These are phyloP conservation scores for Stemphylium vesicarium DNA, from an alignment of 2,329 filamentous ascomycete species.

Conservation along the genomic window DNA sequence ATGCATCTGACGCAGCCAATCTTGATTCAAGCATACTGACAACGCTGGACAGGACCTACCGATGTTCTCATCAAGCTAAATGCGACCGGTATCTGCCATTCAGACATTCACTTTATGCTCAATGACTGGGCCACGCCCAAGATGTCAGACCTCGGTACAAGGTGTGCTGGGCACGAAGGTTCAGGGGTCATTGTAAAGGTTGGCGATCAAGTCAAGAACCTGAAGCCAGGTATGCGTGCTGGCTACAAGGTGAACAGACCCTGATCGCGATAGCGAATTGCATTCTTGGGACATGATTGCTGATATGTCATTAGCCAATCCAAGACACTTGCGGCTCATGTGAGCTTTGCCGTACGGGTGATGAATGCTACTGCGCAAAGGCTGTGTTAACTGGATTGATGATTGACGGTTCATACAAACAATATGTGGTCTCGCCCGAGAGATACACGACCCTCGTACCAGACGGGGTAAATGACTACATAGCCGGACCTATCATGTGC, in stretches of 20 bases:
- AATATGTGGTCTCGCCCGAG: slow-evolving; percentile 64
- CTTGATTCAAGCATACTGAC: slow-evolving; percentile 3
- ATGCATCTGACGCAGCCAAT: slow-evolving; percentile 4
- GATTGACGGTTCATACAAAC: slow-evolving; percentile 60
- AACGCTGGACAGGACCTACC: slow-evolving; percentile 51
- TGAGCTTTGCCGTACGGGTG: slow-evolving; percentile 58
- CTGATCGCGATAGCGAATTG: not conserved
- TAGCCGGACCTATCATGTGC: slow-evolving; percentile 68
- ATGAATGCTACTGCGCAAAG: slow-evolving; percentile 60
- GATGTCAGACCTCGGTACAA: slow-evolving; percentile 50
- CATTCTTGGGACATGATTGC: not conserved
- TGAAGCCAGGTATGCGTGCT: slow-evolving; percentile 50
- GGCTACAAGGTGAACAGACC: slow-evolving; percentile 43
- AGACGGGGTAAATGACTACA: slow-evolving; percentile 60
- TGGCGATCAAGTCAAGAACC: slow-evolving; percentile 59
- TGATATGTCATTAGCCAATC: slow-evolving; percentile 27
- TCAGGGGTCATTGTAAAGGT: slow-evolving; percentile 65
- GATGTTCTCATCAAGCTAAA: slow-evolving; percentile 65
- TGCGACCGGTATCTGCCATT: slow-evolving; percentile 64
- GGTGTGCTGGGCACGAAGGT: slow-evolving; percentile 62
- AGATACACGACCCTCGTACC: slow-evolving; percentile 63
- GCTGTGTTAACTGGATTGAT: slow-evolving; percentile 56
- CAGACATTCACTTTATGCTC: slow-evolving; percentile 64
- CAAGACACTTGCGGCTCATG: slow-evolving; percentile 45
- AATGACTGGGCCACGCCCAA: slow-evolving; percentile 57